Conservation (phyloP, 2,329 filamentous ascomycete species). For the Cladosporium oxysporum region DNA sequence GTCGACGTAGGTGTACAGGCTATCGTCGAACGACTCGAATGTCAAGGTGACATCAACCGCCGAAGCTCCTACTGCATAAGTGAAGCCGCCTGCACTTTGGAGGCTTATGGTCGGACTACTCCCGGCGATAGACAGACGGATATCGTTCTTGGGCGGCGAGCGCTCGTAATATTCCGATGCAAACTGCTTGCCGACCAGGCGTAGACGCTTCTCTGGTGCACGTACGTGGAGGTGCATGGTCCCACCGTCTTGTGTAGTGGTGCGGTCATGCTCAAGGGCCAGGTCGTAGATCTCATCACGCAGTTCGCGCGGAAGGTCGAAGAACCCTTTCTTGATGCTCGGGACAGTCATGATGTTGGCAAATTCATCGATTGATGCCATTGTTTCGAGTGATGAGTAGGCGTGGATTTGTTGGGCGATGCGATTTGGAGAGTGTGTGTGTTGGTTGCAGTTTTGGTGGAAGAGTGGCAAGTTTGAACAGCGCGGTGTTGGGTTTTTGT, state of each 20-base stretch:
- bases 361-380: neutral
- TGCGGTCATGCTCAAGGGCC: neutral
- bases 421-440: neutral
- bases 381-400: neutral
- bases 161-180: neutral
- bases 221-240: neutral
- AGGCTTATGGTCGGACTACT: neutral
- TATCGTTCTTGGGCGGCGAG: neutral
- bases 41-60: neutral
- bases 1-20: neutral
- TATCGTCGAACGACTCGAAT: neutral
- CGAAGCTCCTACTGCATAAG: neutral
- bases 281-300: conserved; percentile 22
- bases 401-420: neutral
- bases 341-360: neutral
- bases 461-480: neutral
- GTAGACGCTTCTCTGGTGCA: neutral
- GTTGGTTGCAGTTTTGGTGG: neutral
- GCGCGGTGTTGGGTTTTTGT: neutral
- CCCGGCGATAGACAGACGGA: neutral
- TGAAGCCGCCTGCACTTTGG: neutral
- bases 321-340: neutral
- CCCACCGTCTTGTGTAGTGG: neutral
- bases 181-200: neutral
- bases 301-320: conserved; percentile 21